Conservation (phyloP, 2,329 filamentous ascomycete species). For the Grosmannia huntii region DNA sequence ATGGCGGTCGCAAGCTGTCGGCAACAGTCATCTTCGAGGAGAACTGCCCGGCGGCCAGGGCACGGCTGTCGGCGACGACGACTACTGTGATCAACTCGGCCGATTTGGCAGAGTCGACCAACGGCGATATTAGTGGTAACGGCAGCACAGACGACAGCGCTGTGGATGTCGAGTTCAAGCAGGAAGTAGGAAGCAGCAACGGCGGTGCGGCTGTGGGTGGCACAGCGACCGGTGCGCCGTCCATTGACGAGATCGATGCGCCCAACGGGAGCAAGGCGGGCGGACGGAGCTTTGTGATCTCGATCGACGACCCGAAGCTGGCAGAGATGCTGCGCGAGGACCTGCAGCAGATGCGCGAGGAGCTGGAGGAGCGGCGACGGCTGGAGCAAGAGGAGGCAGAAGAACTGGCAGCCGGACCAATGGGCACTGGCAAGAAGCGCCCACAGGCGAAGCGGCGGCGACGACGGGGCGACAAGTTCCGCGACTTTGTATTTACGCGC, state of each 20-base stretch:
- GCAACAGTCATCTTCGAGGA: slow-evolving; percentile 13
- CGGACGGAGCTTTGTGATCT: slow-evolving; percentile 14
- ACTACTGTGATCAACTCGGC: not conserved
- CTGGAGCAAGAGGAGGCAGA: not conserved
- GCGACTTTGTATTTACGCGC: slow-evolving; percentile 55
- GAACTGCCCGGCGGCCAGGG: not conserved
- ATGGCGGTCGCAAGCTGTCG: slow-evolving; percentile 8
- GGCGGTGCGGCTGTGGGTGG: not conserved
- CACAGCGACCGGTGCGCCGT: not conserved
- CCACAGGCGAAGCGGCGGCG: not conserved
- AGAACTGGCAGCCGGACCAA: not conserved
- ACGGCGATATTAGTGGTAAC: not conserved
- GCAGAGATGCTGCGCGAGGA: slow-evolving; percentile 23
- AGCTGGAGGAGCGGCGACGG: slow-evolving; percentile 6
- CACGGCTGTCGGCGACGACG: not conserved
- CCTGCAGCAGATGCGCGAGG: slow-evolving; percentile 17
- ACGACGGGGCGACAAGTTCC: slow-evolving; percentile 21
- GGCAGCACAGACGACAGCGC: not conserved
- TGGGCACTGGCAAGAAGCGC: not conserved
- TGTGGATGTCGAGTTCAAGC: not conserved
- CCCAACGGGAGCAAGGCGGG: not conserved
- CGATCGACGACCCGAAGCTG: slow-evolving; percentile 25
- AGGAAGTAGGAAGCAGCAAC: not conserved
- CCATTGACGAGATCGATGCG: not conserved
- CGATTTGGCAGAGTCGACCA: not conserved